Percentiles rank a stretch among this genome's conserved stretches.
Conservation (phyloP, 2,329 filamentous ascomycete genomes). For the Penicillium glabrum region DNA sequence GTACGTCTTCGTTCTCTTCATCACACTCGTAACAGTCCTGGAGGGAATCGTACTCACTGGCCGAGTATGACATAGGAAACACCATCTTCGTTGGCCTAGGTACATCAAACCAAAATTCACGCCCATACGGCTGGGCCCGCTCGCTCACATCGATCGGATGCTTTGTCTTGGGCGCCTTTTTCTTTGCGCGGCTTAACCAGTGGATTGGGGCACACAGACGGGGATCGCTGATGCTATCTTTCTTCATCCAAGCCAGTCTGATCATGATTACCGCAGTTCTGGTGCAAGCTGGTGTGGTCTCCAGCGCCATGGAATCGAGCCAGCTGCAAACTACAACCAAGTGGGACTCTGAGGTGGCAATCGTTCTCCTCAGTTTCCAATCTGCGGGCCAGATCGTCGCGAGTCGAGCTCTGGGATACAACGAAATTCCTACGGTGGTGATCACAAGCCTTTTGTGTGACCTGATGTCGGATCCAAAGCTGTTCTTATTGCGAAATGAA, state of each 20-base stretch:
- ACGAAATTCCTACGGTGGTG: slow-evolving; percentile 35
- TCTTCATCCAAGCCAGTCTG: slow-evolving; percentile 37
- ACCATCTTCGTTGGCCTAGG: slow-evolving; percentile 46
- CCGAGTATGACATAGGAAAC: slow-evolving; percentile 34
- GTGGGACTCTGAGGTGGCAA: slow-evolving; percentile 21
- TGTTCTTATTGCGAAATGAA: slow-evolving; percentile 25
- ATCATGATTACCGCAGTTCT: slow-evolving; percentile 37
- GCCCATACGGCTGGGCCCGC: slow-evolving; percentile 45
- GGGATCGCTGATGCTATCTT: slow-evolving; percentile 40
- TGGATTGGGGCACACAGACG: slow-evolving; percentile 35
- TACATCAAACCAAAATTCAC: slow-evolving; percentile 40
- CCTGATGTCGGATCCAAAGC: slow-evolving; percentile 3
- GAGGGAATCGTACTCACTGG: neutral
- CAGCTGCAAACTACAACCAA: neutral
- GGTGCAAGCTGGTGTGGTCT: slow-evolving; percentile 34
- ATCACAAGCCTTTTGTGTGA: slow-evolving; percentile 25
- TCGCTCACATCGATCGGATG: slow-evolving; percentile 40
- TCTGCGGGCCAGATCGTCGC: slow-evolving; percentile 32
- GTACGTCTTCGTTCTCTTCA: slow-evolving; percentile 3
- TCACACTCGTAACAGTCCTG: neutral
- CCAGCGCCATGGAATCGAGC: slow-evolving; percentile 18
- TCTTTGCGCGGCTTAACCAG: slow-evolving; percentile 40
- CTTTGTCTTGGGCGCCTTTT: slow-evolving; percentile 40
- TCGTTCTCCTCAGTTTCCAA: slow-evolving; percentile 33
- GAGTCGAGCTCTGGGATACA: slow-evolving; percentile 27